phyloP scores from a whole-genome alignment of 2,329 filamentous ascomycete species.

The Fusarium verticillioides region DNA sequence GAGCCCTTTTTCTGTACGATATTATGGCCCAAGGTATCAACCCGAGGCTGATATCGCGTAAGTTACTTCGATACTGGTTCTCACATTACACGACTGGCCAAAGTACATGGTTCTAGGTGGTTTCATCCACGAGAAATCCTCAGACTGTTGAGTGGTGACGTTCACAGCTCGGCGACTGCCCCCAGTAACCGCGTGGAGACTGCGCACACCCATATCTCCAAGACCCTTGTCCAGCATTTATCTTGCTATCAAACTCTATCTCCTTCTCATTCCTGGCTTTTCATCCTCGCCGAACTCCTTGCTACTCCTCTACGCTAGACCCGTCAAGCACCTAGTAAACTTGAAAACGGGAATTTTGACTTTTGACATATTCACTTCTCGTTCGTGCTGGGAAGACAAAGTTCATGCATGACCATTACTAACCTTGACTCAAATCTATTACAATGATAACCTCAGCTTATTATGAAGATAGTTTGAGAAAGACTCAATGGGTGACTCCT shows the following conservation, averaged over 20 bases:
- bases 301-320: too few species aligned
- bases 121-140: background rate
- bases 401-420: too few species aligned
- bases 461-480: accelerated
- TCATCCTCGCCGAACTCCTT: accelerated
- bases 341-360: too few species aligned
- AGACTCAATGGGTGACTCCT: too few species aligned
- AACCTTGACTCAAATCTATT: background rate
- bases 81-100: accelerated
- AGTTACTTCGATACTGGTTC: background rate
- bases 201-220: too few species aligned
- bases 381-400: background rate
- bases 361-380: background rate
- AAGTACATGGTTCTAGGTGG: accelerated
- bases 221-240: accelerated
- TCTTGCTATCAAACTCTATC: too few species aligned
- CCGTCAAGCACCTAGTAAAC: background rate
- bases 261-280: too few species aligned
- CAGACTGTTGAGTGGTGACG: background rate
- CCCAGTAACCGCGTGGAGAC: too few species aligned
- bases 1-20: background rate
- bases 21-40: background rate
- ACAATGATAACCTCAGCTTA: accelerated
- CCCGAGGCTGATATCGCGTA: accelerated
- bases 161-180: background rate